Percentiles rank a stretch among this genome's conserved stretches.
These are phyloP conservation scores for Cladorrhinum sp. DNA, from an alignment of 2,329 filamentous ascomycete species.

Conservation along the genomic window DNA sequence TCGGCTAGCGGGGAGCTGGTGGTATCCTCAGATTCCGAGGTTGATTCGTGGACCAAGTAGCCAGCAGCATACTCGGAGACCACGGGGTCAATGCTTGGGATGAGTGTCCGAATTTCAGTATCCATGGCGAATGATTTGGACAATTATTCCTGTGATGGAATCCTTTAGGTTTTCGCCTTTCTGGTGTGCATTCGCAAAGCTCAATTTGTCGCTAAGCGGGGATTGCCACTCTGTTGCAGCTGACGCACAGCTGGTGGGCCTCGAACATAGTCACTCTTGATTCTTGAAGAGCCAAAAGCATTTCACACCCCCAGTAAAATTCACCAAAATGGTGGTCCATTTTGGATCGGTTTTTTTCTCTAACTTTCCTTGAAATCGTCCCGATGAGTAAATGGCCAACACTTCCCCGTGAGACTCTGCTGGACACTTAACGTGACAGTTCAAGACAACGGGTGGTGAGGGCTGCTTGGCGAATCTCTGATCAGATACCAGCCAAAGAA, in stretches of 20 bases:
- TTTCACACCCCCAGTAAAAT: background rate
- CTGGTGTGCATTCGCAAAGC: background rate
- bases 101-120: slow-evolving; percentile 76
- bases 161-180: background rate
- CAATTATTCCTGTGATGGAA: background rate
- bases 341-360: background rate
- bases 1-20: slow-evolving; percentile 77
- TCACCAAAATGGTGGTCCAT: background rate
- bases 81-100: slow-evolving; percentile 84
- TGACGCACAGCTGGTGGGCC: slow-evolving; percentile 9
- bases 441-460: too few species aligned
- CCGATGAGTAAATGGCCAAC: too few species aligned
- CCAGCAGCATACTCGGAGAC: slow-evolving; percentile 91
- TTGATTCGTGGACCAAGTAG: slow-evolving; percentile 91
- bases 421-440: too few species aligned
- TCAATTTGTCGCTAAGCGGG: slow-evolving; percentile 6
- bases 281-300: background rate
- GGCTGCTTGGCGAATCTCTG: too few species aligned
- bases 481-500: too few species aligned
- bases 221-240: slow-evolving; percentile 14
- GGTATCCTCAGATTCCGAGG: slow-evolving; percentile 69
- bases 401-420: too few species aligned
- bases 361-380: too few species aligned
- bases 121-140: slow-evolving; percentile 61
- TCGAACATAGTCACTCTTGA: background rate